Base-by-base conservation (phyloP, 257 asterid species). In the Scutellaria galericulata region DNA sequence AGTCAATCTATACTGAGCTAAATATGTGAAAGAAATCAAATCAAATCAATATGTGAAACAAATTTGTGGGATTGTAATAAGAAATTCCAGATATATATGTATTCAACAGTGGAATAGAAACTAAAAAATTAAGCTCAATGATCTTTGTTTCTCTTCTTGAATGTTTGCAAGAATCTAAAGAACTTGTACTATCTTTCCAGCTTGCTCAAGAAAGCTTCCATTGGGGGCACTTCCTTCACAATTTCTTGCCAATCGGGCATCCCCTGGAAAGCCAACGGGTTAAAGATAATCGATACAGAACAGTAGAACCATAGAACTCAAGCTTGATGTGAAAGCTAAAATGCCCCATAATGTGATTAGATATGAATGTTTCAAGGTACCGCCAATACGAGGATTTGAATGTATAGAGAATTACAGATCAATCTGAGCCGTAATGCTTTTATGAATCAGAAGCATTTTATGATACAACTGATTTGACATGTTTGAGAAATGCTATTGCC, bases 171-270 rank as follows among this genome's bases (percentile, higher is more conserved):
- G 15, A 58, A 42, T 58, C 67, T 7, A 41, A 46, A 61, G 11
- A 63, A 68, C 64, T 78, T 72, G 40, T 13, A 73, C 78, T 77
- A 94, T 79, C 95, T 83, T 88, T 94, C 99, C 6, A 94, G 83
- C 87, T 88, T 91, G 96, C 98, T 94, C 76, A 91, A 78, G 70
- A 94, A 73, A 70, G 90, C 97, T 78, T 94, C 99, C 89, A 88
- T 80, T 72, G 89, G 86, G 27, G 99, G 99, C 76, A 94, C 72
- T 67, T 94, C 99, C 86, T 90, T 88, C 68, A 76, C 86, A 27
- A 90, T 87, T 73, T 91, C 96, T 77, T 84, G 79, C 99, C 99
- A 94, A 61, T 91, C 99, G 4, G 99, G 99, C 96, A 94, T 90
- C 6, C 97, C 98, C 99, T 94, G 92, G 50, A 80, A 62, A 61